Evolutionary conservation across 2,329 filamentous ascomycete genomes (phyloP), one percentile per base, ranked within the genome.

Genomic region (Canariomyces notabilis): DNA sequence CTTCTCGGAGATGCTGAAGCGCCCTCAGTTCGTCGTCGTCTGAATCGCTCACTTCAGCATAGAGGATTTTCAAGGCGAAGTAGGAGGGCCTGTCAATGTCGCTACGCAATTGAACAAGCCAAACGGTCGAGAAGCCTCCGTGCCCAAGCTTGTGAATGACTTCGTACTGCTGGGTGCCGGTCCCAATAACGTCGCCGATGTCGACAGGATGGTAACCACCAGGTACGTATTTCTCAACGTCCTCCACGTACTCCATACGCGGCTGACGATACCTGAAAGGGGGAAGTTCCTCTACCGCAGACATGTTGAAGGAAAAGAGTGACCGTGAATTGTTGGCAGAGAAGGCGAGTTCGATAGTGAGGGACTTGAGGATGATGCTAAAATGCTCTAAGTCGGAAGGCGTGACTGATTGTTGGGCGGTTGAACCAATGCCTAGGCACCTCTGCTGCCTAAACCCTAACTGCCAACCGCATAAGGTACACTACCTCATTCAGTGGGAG

Each of bases 131-230:
- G 19, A 38, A 38, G 14, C 7, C 35, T 3, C 35, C 42, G 21
- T 37, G 15, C 14, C 42, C 42, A 32, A 44, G 42, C 16, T 44
- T 44, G 6, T 44, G 42, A n/a, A 11, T 5, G 14, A 44, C 42
- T 3, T 23, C 38, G 42, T 44, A 44, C 18, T 2, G 16, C 4
- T 37, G 22, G 21, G 35, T 15, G 33, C 40, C 15, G 33, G 35
- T 36, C 20, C 32, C 21, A 33, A 42, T 42, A 6, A 12, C 31
- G 20, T 36, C 40, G 32, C 40, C 32, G 31, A 42, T 36, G 21
- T 42, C 40, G 15, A 29, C 12, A 4, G 40, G 40, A 18, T 42
- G 40, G 20, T 42, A 42, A 22, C 33, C 40, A 4, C 40, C 40
- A 12, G 40, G 40, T 33, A 3, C 20, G 33, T 42, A 42, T 15